Base-by-base conservation (phyloP, 352 stramenopile genomes). In the Thalassiosira mediterranea region DNA sequence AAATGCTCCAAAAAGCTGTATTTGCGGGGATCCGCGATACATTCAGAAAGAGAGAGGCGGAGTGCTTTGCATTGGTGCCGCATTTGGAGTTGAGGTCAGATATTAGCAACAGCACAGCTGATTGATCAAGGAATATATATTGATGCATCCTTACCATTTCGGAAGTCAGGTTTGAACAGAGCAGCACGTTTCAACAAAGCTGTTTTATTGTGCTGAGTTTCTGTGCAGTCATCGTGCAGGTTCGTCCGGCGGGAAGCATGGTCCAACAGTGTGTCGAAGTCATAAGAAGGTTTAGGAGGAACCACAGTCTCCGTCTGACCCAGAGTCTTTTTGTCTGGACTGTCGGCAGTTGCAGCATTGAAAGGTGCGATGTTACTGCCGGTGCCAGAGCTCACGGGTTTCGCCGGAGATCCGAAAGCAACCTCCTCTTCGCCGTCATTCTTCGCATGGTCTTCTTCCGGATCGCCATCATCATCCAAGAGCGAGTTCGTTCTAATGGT, bases 201-300 rank as follows among this genome's bases (percentile, higher is more conserved):
- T 38, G 52, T 26, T 25, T 31, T 38, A 17, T 66, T 53, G 15
- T 71, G 47, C 31, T 44, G 19, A 47, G 13, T 17, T 38, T 59
- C 13, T 8, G 40, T 17, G 26, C 28, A 17, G 0, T 10, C 7
- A 21, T 56, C 29, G 21, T 60, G 46, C 26, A 42, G 38, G 47
- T 81, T 81, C 1, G 72, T 81, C 52, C 65, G 59, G 31, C 73
- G 58, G 44, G 64, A 49, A 56, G 72, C 37, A 61, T 81, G 73
- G 0, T 29, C 21, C 7, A 37, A 32, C 37, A 81, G 59, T 26
- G 13, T 54, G 3, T 72, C 58, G 54, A 81, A 48, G 21, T 73
- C 65, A 46, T 63, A 44, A 19, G n/a, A n/a, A n/a, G n/a, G n/a
- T n/a, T n/a, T n/a, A n/a, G n/a, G n/a, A n/a, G n/a, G n/a, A n/a